These are phyloP conservation scores for Senna tora DNA, from an alignment of 306 rosid species.

Conservation along the genomic window DNA sequence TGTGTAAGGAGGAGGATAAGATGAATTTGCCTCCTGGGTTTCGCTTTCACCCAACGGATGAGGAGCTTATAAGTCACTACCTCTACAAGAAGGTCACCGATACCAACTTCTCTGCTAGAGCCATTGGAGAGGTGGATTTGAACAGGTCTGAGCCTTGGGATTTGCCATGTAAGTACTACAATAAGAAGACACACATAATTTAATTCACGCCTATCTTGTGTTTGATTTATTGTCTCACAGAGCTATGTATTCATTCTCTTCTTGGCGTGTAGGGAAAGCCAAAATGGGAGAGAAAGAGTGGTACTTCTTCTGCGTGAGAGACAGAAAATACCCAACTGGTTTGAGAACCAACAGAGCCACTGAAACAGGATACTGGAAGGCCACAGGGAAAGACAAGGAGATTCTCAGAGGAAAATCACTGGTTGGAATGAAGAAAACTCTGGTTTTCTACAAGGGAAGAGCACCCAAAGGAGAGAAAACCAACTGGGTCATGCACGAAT, in stretches of 20 bases:
- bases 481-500: conserved; percentile 98
- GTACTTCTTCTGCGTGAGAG: conserved; percentile 97
- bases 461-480: conserved; percentile 97
- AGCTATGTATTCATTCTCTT: neutral
- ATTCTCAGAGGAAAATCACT: conserved; percentile 78
- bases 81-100: conserved; percentile 68
- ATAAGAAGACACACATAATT: neutral
- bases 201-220: neutral
- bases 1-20: conserved; percentile 50
- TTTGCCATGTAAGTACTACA: conserved; percentile 68
- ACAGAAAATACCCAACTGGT: conserved; percentile 95
- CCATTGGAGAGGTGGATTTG: conserved; percentile 94
- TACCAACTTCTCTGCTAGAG: conserved; percentile 59
- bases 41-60: conserved; percentile 95
- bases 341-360: conserved; percentile 95
- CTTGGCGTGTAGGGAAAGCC: conserved; percentile 66
- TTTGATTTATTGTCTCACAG: neutral
- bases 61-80: conserved; percentile 91
- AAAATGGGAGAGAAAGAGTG: conserved; percentile 97
- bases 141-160: conserved; percentile 99
- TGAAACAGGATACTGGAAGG: conserved; percentile 96
- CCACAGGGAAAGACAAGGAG: conserved; percentile 93
- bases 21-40: conserved; percentile 87
- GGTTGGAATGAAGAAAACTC: conserved; percentile 97
- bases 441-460: conserved; percentile 91